A percentile compares a stretch with the other conserved stretches of the same genome.
phyloP scores from a whole-genome alignment of 2,329 filamentous ascomycete genomes.

The Aureobasidium sp. region DNA sequence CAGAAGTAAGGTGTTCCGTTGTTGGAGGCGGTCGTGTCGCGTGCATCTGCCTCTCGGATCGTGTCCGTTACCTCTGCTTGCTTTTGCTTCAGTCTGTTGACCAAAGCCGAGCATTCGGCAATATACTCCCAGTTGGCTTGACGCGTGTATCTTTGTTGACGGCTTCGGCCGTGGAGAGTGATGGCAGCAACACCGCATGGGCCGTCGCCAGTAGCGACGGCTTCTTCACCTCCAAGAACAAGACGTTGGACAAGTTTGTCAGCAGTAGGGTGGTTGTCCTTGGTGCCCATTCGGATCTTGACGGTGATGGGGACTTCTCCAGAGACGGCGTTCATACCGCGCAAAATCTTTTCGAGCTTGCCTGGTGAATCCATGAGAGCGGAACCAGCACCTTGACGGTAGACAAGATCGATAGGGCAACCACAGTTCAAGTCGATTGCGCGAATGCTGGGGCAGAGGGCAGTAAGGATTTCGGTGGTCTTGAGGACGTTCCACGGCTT shows the following conservation, averaged over 20 bases:
- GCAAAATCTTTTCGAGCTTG: conserved; percentile 88
- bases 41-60: conserved; percentile 62
- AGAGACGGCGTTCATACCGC: conserved; percentile 92
- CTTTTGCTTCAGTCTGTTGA: conserved; percentile 68
- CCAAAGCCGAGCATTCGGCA: conserved; percentile 73
- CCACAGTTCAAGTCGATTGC: conserved; percentile 95
- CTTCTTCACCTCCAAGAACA: conserved; percentile 67
- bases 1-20: conserved; percentile 76
- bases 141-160: conserved; percentile 89
- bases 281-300: conserved; percentile 89
- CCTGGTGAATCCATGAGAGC: conserved; percentile 79
- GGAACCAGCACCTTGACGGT: conserved; percentile 77
- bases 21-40: conserved; percentile 57
- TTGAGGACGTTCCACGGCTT: conserved; percentile 88
- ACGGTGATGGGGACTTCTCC: conserved; percentile 85
- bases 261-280: conserved; percentile 68
- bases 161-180: conserved; percentile 84
- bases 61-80: conserved; percentile 65
- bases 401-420: conserved; percentile 93
- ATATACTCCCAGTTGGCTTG: conserved; percentile 95
- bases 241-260: conserved; percentile 74
- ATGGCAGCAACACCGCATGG: conserved; percentile 87
- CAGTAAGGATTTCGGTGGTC: conserved; percentile 70
- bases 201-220: conserved; percentile 55
- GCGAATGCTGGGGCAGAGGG: conserved; percentile 70